phyloP scores from a whole-genome alignment of 345 rosid genomes.

The Euphorbia tirucalli region DNA sequence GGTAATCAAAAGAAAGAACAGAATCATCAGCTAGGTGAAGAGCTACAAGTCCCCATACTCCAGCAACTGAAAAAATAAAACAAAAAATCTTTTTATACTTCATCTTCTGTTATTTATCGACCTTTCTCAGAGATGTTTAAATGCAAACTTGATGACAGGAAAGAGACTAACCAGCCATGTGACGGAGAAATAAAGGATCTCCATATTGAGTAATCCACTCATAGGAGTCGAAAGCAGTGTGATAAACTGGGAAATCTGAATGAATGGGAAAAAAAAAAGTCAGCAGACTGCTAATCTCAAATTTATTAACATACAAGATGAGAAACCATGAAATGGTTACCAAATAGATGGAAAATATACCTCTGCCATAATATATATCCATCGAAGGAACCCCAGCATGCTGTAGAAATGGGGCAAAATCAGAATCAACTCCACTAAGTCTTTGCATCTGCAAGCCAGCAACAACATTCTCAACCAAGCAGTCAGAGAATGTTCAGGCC shows the following conservation, averaged over 20 bases:
- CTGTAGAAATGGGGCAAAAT: conserved; percentile 92
- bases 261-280: background rate
- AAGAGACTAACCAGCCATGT: conserved; percentile 66
- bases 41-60: conserved; percentile 84
- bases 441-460: conserved; percentile 65
- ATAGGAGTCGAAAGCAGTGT: conserved; percentile 86
- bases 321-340: background rate
- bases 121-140: background rate
- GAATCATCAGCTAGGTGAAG: conserved; percentile 78
- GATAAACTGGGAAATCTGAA: conserved; percentile 90
- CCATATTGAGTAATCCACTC: conserved; percentile 71
- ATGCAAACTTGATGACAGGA: background rate
- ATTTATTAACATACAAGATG: background rate
- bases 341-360: conserved; percentile 33
- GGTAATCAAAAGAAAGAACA: conserved; percentile 68
- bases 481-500: conserved; percentile 10
- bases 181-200: conserved; percentile 83
- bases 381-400: conserved; percentile 87
- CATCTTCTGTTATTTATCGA: too few species aligned
- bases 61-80: conserved; percentile 56
- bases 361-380: conserved; percentile 89
- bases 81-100: background rate
- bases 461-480: conserved; percentile 4
- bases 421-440: conserved; percentile 82
- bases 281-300: background rate